Base-by-base conservation (phyloP, 768 basidiomycete species). In the Hebeloma cylindrosporum region DNA sequence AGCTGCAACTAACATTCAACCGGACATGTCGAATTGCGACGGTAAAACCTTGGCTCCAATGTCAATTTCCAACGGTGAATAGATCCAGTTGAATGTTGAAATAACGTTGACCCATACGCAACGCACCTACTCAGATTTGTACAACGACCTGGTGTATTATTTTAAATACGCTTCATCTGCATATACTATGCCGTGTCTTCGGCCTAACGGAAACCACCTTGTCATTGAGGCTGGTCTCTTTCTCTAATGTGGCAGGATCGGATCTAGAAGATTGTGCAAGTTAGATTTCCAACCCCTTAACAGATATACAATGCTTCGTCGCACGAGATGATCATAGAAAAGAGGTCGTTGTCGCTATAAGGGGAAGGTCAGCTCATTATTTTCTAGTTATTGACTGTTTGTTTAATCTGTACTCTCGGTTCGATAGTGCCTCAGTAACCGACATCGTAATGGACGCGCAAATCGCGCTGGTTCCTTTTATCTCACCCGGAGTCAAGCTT, bases 161-260 rank as follows among this genome's bases (percentile, higher is more conserved):
- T 75, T 77, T 67, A 76, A 77, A 58, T 79, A 78, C 47, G 74
- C 79, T 1, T 74, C 78, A 8, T 77, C 76, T 5, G 72, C 74
- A 3, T 79, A 79, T 45, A 59, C 50, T 23, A 36, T 60, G 0
- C 43, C 77, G 16, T 80, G 79, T 45, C 69, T 70, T 5, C 65
- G 67, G 9, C 79, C 78, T 2, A 78, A 78, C 52, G 76, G 77
- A 17, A 74, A 74, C 22, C 61, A 49, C 20, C 59, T 70, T 1
- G 62, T 70, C 5, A 59, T 62, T 22, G 61, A 73, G 22, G 71
- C 78, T 29, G n/a, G 14, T 31, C 13, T 5, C 8, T 8, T 7
- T 7, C 2, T 32, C 32, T 3, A 16, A n/a, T 28, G 22, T 27
- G 10, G 14, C 10, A 14, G 7, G 18, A 20, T 16, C 13, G 13